Percentiles rank a stretch among this genome's conserved stretches.
Conservation (phyloP, 805 yeast species). For the Metschnikowia cerradonensis region DNA sequence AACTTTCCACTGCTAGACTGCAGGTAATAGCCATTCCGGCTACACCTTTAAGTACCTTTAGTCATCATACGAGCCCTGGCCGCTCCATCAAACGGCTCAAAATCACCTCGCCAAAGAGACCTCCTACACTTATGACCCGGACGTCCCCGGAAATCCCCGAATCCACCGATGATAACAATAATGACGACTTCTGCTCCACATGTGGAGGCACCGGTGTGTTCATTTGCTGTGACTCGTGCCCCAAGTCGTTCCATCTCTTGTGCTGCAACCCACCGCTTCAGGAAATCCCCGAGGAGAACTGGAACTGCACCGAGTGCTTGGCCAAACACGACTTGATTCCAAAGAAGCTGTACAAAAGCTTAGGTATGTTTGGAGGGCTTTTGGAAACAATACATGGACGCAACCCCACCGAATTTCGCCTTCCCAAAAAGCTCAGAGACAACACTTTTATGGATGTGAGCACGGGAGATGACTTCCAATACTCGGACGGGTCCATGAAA, state of each 20-base stretch:
- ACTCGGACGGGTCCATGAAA: constrained; percentile 46
- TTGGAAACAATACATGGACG: constrained; percentile 63
- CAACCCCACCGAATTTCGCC: constrained; percentile 36
- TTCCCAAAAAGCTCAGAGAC: constrained; percentile 69
- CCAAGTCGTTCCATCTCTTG: constrained; percentile 84
- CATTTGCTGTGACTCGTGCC: constrained; percentile 91
- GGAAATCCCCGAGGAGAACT: constrained; percentile 80
- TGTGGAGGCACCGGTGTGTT: constrained; percentile 89
- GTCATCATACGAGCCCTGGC: neutral
- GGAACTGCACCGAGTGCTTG: constrained; percentile 82
- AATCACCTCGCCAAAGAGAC: constrained; percentile 33
- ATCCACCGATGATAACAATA: constrained; percentile 29
- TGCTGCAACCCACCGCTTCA: constrained; percentile 90
- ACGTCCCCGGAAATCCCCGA: constrained; percentile 9
- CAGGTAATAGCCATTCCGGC: constrained; percentile 6
- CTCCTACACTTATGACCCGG: constrained; percentile 19
- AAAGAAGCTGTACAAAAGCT: constrained; percentile 23
- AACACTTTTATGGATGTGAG: constrained; percentile 63
- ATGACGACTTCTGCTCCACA: constrained; percentile 87
- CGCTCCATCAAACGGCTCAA: constrained; percentile 19
- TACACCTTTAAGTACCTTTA: neutral
- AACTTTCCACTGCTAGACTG: constrained; percentile 20
- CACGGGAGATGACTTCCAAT: constrained; percentile 68
- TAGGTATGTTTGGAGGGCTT: constrained; percentile 54
- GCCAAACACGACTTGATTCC: constrained; percentile 35